phyloP scores from a whole-genome alignment of 140 eudicot species.

The Oenanthe javanica region DNA sequence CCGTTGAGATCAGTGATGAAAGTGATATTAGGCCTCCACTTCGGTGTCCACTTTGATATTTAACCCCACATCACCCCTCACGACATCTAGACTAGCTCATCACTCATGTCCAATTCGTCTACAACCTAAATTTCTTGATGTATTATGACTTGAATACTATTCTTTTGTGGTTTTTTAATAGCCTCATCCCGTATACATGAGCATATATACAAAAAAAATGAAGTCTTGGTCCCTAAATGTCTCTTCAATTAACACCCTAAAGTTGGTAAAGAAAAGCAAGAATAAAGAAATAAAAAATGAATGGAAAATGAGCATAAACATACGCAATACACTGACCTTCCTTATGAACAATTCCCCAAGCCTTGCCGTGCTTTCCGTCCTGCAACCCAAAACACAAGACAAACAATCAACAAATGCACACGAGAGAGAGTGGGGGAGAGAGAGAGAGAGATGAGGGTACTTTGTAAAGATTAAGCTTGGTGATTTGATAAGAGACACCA shows the following conservation, averaged over 20 bases:
- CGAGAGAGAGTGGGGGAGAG: too few species aligned
- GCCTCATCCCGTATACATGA: not conserved
- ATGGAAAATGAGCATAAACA: not conserved
- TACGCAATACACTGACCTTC: constrained; percentile 40
- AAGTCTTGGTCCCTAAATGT: not conserved
- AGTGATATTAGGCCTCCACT: too few species aligned
- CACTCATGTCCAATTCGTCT: not conserved
- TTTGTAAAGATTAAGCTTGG: constrained; percentile 90
- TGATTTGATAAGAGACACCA: constrained; percentile 77
- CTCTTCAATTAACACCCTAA: too few species aligned
- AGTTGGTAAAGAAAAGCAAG: too few species aligned
- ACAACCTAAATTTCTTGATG: not conserved
- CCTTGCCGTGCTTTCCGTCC: constrained; percentile 96
- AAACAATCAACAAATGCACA: not conserved
- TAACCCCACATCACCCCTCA: not conserved
- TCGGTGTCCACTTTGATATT: too few species aligned
- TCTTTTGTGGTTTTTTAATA: not conserved
- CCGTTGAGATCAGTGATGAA: too few species aligned
- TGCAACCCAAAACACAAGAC: constrained; percentile 20
- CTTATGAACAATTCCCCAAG: constrained; percentile 88
- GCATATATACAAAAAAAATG: not conserved
- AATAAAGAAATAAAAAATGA: too few species aligned
- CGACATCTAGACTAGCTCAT: not conserved
- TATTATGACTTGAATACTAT: not conserved
- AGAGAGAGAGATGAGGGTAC: constrained; percentile 14